phyloP scores from a whole-genome alignment of 140 eudicot species.

The Bidens hawaiensis region DNA sequence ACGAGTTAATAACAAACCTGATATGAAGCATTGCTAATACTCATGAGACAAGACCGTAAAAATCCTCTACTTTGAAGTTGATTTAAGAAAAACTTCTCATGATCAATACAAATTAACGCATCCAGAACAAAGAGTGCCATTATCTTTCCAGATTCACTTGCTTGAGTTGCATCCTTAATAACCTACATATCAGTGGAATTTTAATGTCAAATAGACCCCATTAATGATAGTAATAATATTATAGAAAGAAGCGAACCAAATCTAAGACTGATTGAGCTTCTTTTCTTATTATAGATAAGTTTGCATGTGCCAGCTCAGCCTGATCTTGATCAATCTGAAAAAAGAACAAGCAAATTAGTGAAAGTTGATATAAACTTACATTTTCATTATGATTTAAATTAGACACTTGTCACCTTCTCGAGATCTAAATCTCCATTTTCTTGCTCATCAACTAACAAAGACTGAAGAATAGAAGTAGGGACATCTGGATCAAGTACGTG shows the following conservation, averaged over 20 bases:
- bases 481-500: slow-evolving; percentile 94
- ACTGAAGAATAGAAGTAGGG: slow-evolving; percentile 72
- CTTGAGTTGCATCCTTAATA: slow-evolving; percentile 83
- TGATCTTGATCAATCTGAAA: slow-evolving; percentile 84
- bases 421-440: slow-evolving; percentile 75
- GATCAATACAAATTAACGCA: slow-evolving; percentile 83
- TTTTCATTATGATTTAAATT: not conserved
- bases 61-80: slow-evolving; percentile 99
- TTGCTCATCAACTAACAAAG: slow-evolving; percentile 59
- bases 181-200: slow-evolving; percentile 38
- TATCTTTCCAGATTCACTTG: slow-evolving; percentile 90
- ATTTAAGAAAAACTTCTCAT: slow-evolving; percentile 82
- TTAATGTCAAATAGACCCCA: not conserved
- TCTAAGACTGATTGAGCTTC: slow-evolving; percentile 84
- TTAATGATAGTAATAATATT: not conserved
- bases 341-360: not conserved
- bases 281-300: slow-evolving; percentile 69
- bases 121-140: slow-evolving; percentile 75
- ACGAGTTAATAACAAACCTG: slow-evolving; percentile 43
- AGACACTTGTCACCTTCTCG: slow-evolving; percentile 53
- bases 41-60: slow-evolving; percentile 73
- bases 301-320: slow-evolving; percentile 79
- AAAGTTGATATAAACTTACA: not conserved
- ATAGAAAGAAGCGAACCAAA: slow-evolving; percentile 44
- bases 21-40: slow-evolving; percentile 61